Evolutionary conservation across 2,329 filamentous ascomycete species (phyloP).

Genomic region (Colletotrichum sublineola): DNA sequence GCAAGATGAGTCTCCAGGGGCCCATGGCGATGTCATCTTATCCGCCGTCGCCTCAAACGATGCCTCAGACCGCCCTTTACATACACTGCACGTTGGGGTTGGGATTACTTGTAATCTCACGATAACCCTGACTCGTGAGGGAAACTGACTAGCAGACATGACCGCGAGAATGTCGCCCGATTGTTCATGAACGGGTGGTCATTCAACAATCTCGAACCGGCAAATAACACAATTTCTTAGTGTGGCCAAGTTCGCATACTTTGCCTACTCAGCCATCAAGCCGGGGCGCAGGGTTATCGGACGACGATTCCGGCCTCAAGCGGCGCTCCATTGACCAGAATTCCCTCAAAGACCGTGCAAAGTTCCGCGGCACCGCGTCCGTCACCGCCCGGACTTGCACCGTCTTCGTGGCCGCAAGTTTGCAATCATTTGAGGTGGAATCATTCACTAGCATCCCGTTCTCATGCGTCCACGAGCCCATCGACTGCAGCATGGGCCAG

Average conservation of each 20-base stretch:
- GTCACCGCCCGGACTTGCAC: not conserved
- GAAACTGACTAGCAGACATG: fast-evolving
- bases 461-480: not conserved
- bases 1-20: not conserved
- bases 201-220: not conserved
- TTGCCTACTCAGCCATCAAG: slow-evolving; percentile 43
- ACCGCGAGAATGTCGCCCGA: too few species aligned
- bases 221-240: not conserved
- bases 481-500: not conserved
- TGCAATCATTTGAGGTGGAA: too few species aligned
- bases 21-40: not conserved
- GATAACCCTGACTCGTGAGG: not conserved
- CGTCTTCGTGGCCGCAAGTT: too few species aligned
- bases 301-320: slow-evolving; percentile 41
- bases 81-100: not conserved
- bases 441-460: too few species aligned
- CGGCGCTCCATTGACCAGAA: slow-evolving; percentile 49
- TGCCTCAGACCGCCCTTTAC: not conserved
- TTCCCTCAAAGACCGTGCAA: slow-evolving; percentile 41
- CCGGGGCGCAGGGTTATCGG: slow-evolving; percentile 41
- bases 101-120: too few species aligned
- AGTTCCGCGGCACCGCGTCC: slow-evolving; percentile 44
- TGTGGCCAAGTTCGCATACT: slow-evolving; percentile 45
- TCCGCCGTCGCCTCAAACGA: not conserved
- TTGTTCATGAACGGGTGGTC: too few species aligned